These are phyloP conservation scores for Rhypophila decipiens DNA, from an alignment of 495 filamentous ascomycete genomes.

Conservation along the genomic window DNA sequence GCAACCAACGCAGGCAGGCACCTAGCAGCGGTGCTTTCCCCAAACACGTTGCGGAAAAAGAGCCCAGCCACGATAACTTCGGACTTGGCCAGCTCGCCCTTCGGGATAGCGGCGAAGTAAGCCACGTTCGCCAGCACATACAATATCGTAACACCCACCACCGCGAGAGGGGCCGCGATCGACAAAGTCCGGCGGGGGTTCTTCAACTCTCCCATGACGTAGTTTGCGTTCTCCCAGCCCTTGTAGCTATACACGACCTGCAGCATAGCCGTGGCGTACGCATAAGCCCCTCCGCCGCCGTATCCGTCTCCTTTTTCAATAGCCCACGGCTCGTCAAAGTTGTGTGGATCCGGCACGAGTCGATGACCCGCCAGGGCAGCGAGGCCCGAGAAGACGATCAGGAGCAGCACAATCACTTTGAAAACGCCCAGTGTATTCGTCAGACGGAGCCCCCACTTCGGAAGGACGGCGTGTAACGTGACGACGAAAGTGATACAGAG, in stretches of 20 bases:
- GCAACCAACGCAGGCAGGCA: constrained; percentile 57
- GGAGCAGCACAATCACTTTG: constrained; percentile 57
- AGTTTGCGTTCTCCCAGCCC: constrained; percentile 40
- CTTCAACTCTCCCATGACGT: constrained; percentile 53
- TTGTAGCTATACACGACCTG: constrained; percentile 47
- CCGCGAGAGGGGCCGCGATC: constrained; percentile 54
- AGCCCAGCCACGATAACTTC: constrained; percentile 42
- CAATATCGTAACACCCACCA: constrained; percentile 49
- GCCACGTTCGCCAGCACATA: constrained; percentile 63
- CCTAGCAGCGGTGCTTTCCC: constrained; percentile 23
- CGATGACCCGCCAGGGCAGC: constrained; percentile 42
- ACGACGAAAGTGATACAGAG: constrained; percentile 48
- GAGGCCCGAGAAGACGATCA: constrained; percentile 57
- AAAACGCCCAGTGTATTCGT: constrained; percentile 57
- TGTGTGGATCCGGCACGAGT: constrained; percentile 48
- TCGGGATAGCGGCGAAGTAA: constrained; percentile 45
- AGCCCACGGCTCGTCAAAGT: constrained; percentile 53
- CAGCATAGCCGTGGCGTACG: constrained; percentile 41
- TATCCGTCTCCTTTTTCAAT: constrained; percentile 36
- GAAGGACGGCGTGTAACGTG: constrained; percentile 48
- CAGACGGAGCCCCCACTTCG: constrained; percentile 58
- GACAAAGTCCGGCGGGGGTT: constrained; percentile 56
- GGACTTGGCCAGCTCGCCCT: constrained; percentile 45
- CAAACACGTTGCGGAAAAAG: constrained; percentile 42
- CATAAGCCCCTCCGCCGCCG: constrained; percentile 21